Percentiles rank a stretch among this genome's conserved stretches.
These are phyloP conservation scores for Gentiana macrophylla DNA, from an alignment of 257 asterid species.

Conservation along the genomic window DNA sequence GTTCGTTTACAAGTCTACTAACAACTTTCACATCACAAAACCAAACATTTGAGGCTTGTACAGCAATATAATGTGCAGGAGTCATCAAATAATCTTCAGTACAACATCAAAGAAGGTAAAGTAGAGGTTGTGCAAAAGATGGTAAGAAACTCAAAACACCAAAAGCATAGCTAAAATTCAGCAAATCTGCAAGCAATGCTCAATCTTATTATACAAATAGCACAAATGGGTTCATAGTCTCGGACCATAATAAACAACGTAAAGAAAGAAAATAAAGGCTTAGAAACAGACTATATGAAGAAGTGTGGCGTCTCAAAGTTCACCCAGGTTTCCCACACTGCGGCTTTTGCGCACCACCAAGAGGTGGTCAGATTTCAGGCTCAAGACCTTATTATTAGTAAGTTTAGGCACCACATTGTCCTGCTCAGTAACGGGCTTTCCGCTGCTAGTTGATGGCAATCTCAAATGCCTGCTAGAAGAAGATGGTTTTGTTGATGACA, in stretches of 20 bases:
- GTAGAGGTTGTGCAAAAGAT: no score
- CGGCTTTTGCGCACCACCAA: slow-evolving; percentile 58
- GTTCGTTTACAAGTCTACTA: no score
- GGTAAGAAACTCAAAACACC: no score
- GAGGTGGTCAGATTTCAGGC: slow-evolving; percentile 26
- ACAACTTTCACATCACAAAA: no score
- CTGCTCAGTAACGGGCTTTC: slow-evolving; percentile 25
- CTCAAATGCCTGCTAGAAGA: slow-evolving; percentile 40
- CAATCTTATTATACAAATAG: background rate
- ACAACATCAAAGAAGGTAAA: no score
- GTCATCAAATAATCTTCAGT: no score
- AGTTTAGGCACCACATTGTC: slow-evolving; percentile 20
- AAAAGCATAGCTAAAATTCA: background rate
- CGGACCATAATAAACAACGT: background rate
- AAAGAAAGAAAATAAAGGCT: background rate
- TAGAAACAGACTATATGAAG: background rate
- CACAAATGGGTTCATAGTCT: no score
- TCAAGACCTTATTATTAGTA: slow-evolving; percentile 27
- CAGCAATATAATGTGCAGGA: no score
- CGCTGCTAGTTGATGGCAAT: slow-evolving; percentile 47
- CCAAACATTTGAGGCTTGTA: no score
- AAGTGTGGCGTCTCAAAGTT: slow-evolving; percentile 20
- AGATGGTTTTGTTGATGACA: slow-evolving; percentile 26
- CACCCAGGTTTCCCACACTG: slow-evolving; percentile 80
- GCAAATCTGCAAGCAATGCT: background rate